A percentile compares a stretch with the other conserved stretches of the same genome.
Evolutionary conservation across 176 grass and related monocot genomes (phyloP).

Genomic region (Poa pratensis): DNA sequence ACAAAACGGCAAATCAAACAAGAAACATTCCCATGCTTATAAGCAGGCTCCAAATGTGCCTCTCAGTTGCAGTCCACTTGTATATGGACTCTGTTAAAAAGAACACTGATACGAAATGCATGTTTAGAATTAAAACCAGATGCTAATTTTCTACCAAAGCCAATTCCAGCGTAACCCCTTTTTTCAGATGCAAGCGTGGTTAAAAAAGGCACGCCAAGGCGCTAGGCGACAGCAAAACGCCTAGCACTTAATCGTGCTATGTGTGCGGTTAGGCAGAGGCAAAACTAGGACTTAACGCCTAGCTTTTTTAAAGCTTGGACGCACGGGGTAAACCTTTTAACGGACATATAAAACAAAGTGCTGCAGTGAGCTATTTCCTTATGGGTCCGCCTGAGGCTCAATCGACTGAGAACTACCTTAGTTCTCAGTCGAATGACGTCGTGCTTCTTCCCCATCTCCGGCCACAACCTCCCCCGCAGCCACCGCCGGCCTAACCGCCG

Average conservation of each 20-base stretch:
- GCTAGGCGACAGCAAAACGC: too few species aligned
- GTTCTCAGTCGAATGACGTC: too few species aligned
- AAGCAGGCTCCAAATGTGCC: slow-evolving; percentile 10
- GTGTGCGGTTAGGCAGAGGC: too few species aligned
- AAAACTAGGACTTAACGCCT: too few species aligned
- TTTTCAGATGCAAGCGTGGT: too few species aligned
- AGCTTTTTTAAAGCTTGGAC: not conserved
- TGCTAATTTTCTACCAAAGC: not conserved
- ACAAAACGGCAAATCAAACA: not conserved
- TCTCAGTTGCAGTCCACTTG: not conserved
- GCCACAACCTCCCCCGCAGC: too few species aligned
- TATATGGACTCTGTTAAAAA: not conserved
- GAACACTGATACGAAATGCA: not conserved
- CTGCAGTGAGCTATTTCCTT: not conserved
- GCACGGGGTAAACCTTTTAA: not conserved
- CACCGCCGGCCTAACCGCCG: too few species aligned
- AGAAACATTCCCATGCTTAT: slow-evolving; percentile 1
- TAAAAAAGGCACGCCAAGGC: too few species aligned
- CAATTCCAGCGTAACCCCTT: not conserved
- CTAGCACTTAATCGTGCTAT: too few species aligned
- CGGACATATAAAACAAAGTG: slow-evolving; percentile 1
- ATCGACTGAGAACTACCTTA: too few species aligned
- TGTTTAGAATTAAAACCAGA: slow-evolving; percentile 9
- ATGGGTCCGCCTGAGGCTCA: not conserved
- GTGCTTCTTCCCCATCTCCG: too few species aligned